These are phyloP conservation scores for Arachis stenosperma DNA, from an alignment of 306 rosid genomes.

Conservation along the genomic window DNA sequence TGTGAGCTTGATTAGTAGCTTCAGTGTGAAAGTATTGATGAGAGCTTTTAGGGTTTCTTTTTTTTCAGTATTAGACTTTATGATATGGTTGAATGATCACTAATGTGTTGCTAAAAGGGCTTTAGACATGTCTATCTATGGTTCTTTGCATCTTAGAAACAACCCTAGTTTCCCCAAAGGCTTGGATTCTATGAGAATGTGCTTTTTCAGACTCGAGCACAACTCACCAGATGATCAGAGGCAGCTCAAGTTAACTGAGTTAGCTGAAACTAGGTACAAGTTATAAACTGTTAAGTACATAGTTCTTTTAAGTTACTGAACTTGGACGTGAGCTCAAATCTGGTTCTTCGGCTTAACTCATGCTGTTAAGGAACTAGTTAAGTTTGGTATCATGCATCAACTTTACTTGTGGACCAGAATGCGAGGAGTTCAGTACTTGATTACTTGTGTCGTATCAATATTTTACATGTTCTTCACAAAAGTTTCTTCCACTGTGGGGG, in stretches of 20 bases:
- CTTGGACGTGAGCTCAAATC: neutral
- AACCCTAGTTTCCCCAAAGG: neutral
- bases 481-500: too few species aligned
- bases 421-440: neutral
- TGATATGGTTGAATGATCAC: neutral
- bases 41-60: conserved; percentile 8
- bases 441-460: neutral
- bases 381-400: neutral
- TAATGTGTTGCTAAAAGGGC: neutral
- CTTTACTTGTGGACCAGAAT: neutral
- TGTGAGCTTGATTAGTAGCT: neutral
- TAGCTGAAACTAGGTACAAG: neutral
- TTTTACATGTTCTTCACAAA: neutral
- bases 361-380: too few species aligned
- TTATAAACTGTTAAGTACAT: neutral
- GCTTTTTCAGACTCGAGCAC: neutral
- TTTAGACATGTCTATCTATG: neutral
- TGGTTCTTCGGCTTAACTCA: too few species aligned
- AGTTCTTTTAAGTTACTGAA: neutral
- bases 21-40: neutral
- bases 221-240: neutral
- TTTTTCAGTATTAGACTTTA: neutral
- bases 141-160: conserved; percentile 18
- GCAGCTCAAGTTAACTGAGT: neutral
- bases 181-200: neutral